Evolutionary conservation across 1,284 basidiomycete genomes (phyloP).

Genomic region (Tilletia setariae): DNA sequence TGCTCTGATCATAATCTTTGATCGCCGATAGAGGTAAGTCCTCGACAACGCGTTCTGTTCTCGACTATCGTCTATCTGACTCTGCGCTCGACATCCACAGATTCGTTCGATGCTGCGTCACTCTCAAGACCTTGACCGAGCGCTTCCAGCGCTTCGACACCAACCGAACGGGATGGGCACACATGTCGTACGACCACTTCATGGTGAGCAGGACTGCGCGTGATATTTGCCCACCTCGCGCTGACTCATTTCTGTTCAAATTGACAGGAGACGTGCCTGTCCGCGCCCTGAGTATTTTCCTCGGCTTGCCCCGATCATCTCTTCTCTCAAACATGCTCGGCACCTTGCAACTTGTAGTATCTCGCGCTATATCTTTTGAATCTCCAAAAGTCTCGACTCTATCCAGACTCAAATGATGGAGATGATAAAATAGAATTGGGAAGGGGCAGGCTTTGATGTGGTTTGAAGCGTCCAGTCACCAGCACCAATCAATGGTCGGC

Average conservation of each 20-base stretch:
- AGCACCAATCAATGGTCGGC: neutral
- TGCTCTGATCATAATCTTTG: no score
- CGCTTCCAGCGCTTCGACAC: conserved; percentile 38
- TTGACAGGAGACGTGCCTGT: neutral
- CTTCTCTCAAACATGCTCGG: neutral
- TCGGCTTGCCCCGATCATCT: neutral
- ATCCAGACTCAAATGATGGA: no score
- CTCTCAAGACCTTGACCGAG: conserved; percentile 45
- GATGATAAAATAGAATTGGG: no score
- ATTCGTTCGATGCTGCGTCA: conserved; percentile 42
- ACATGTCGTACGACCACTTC: conserved; percentile 22
- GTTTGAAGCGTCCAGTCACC: neutral
- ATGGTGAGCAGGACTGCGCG: neutral
- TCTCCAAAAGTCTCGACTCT: no score
- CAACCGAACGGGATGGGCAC: conserved; percentile 21
- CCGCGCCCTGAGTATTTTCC: neutral
- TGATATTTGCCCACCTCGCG: neutral
- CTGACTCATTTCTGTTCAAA: no score
- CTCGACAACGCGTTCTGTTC: no score
- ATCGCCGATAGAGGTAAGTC: no score
- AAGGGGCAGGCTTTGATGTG: neutral
- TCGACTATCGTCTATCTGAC: no score
- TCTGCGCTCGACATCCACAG: neutral
- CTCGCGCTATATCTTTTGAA: no score
- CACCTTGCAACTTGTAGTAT: neutral